A percentile compares a stretch with the other conserved stretches of the same genome.
phyloP scores from a whole-genome alignment of 371 early-diverging fungal genomes.

The Nematocida sp. region DNA sequence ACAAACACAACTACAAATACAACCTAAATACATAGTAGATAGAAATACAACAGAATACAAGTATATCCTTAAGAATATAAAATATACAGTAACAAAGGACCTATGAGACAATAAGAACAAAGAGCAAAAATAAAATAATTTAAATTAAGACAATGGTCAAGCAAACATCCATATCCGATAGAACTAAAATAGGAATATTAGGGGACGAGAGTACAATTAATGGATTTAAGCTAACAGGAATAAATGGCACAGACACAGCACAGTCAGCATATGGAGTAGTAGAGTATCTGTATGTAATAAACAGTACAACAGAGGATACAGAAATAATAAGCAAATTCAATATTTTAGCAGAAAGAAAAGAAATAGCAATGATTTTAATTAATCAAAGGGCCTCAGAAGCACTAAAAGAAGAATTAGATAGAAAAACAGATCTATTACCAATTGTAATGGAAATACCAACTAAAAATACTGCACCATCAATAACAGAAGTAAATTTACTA shows the following conservation, averaged over 20 bases:
- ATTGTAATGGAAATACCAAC: constrained; percentile 59
- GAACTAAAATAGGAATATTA: constrained; percentile 58
- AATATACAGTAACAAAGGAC: no score
- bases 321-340: constrained; percentile 49
- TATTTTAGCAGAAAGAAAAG: constrained; percentile 49
- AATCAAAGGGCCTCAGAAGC: constrained; percentile 55
- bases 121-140: no score
- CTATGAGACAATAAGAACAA: no score
- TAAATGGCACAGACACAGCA: constrained; percentile 42
- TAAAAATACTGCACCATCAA: constrained; percentile 30
- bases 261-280: constrained; percentile 46
- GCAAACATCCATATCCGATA: not conserved
- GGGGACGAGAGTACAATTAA: constrained; percentile 63
- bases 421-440: constrained; percentile 56
- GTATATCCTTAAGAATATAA: no score
- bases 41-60: no score
- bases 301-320: constrained; percentile 43
- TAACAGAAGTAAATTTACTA: constrained; percentile 11
- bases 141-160: no score
- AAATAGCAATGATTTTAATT: constrained; percentile 61
- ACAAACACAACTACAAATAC: no score
- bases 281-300: constrained; percentile 41
- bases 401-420: constrained; percentile 45
- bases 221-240: constrained; percentile 62
- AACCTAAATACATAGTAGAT: no score